A percentile compares a stretch with the other conserved stretches of the same genome.
These are phyloP conservation scores for Penicillium sclerotiorum DNA, from an alignment of 2,329 filamentous ascomycete species.

Conservation along the genomic window DNA sequence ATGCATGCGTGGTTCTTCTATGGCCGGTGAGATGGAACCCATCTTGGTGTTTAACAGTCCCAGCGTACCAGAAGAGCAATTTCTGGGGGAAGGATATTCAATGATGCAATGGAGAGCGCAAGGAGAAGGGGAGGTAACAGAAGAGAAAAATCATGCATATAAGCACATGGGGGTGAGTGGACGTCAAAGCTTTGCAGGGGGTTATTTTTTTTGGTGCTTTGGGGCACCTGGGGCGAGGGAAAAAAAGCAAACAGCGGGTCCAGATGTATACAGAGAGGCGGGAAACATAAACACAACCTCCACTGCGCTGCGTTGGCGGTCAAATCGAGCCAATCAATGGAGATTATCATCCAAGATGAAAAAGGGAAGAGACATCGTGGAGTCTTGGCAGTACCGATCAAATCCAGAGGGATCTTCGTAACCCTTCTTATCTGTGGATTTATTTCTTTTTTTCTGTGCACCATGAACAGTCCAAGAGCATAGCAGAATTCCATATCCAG, in stretches of 20 bases:
- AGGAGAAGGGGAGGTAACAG: neutral
- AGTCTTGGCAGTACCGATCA: conserved; percentile 3
- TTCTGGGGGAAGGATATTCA: neutral
- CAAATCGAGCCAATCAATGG: conserved; percentile 1
- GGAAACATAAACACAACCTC: conserved; percentile 1
- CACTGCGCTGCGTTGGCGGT: neutral
- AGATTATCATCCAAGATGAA: neutral
- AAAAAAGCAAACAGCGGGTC: conserved; percentile 4
- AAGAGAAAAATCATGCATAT: neutral
- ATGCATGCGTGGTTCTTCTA: neutral
- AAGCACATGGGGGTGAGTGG: too few relatives aligned
- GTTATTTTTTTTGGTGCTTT: too few relatives aligned
- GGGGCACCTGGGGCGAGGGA: neutral
- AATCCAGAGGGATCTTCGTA: neutral
- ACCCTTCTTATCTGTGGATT: too few relatives aligned
- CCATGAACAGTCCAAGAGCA: too few relatives aligned
- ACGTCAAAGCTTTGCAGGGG: too few relatives aligned
- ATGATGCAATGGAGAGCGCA: neutral
- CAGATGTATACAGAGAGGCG: neutral
- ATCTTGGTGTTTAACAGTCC: too few relatives aligned
- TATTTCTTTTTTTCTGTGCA: too few relatives aligned
- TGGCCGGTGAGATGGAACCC: conserved; percentile 13
- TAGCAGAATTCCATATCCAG: too few relatives aligned
- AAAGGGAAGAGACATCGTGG: neutral
- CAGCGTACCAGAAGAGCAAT: neutral